Base-by-base conservation (phyloP, 257 asterid genomes). In the Penstemon newberryi region DNA sequence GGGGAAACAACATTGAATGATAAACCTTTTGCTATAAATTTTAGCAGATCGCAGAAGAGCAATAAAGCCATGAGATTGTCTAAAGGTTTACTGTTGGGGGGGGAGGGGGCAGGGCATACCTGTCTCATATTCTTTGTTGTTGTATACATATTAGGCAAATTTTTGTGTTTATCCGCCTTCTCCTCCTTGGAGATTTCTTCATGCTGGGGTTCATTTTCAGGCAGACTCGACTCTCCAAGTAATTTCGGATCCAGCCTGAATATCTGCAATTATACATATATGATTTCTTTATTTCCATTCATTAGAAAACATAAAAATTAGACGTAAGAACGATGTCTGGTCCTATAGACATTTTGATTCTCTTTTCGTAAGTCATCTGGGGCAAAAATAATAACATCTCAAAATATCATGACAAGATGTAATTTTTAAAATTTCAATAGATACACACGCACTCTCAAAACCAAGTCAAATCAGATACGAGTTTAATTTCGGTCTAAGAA, bases 221-320 rank as follows among this genome's bases (percentile, higher is more conserved):
- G 63, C 65, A 53, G 56, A 54, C 78, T 85, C 63, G 49, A 5
- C n/a, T 63, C 89, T 60, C 33, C 78, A 61, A 87, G 40, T 74
- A 25, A 25, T 25, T 52, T 89, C 0, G 96, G 87, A 40, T 78
- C 92, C 86, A 92, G 63, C 75, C 96, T 87, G 70, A 89, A 78
- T 78, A 92, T 84, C 98, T 92, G 81, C 60, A 67, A 36, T 57
- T 67, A 62, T 39, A 61, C 53, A 50, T 25, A 25, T 25, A 25
- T 25, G 33, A 25, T 2, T 25, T 25, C 33, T 25, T 25, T 25
- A 25, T 25, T 25, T 25, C 33, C 33, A 25, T 25, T 25, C 33
- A 25, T 25, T 25, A 1, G 33, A 25, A 25, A 25, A 25, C 33
- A 25, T 25, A 25, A 25, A 25, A 25, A 25, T 25, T 25, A 25